Evolutionary conservation across 441 rosid species (phyloP).

Genomic region (Manihot esculenta): DNA sequence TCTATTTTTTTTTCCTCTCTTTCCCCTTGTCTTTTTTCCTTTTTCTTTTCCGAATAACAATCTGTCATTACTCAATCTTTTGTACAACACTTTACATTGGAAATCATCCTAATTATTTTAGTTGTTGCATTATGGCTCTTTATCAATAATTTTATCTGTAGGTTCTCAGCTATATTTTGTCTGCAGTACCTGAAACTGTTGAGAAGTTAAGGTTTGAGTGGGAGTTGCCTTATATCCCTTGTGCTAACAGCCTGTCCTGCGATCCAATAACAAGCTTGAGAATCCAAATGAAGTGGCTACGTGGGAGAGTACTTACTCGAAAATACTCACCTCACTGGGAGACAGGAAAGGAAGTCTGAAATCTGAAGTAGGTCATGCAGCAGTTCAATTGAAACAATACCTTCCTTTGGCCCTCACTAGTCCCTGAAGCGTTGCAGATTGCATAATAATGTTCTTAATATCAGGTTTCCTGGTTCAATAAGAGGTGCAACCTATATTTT

Average conservation of each 20-base stretch:
- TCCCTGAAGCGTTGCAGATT: constrained; percentile 74
- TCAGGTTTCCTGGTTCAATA: constrained; percentile 59
- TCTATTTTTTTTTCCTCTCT: too few relatives aligned
- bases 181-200: constrained; percentile 57
- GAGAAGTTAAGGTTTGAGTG: constrained; percentile 68
- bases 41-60: too few relatives aligned
- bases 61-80: neutral
- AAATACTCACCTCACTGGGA: constrained; percentile 44
- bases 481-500: constrained; percentile 72
- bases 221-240: constrained; percentile 67
- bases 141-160: constrained; percentile 5
- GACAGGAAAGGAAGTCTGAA: constrained; percentile 84
- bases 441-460: constrained; percentile 79
- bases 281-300: neutral
- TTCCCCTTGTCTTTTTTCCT: too few relatives aligned
- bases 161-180: constrained; percentile 1
- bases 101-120: neutral
- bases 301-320: neutral
- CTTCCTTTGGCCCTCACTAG: constrained; percentile 78
- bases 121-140: neutral
- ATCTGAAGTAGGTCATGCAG: constrained; percentile 55
- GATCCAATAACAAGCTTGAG: neutral
- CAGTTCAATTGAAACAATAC: constrained; percentile 84
- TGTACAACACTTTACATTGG: neutral
- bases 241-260: constrained; percentile 55